Percentiles rank a stretch among this genome's conserved stretches.
These are phyloP conservation scores for Globisporangium canariense DNA, from an alignment of 352 stramenopile genomes.

Conservation along the genomic window DNA sequence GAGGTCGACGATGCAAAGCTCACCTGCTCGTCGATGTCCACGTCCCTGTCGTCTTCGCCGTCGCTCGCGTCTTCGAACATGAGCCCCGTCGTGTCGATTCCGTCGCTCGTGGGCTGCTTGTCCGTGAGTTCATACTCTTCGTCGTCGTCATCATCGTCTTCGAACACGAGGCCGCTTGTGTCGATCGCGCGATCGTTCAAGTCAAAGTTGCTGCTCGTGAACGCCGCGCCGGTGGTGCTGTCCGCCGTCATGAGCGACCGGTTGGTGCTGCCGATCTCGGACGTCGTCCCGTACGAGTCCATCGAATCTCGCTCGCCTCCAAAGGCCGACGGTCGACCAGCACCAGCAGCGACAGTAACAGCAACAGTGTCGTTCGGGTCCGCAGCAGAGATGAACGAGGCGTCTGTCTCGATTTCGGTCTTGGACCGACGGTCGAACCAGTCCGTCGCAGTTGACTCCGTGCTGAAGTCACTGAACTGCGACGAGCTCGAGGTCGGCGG, in stretches of 20 bases:
- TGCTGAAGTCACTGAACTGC: slow-evolving; percentile 33
- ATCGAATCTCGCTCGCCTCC: slow-evolving; percentile 4
- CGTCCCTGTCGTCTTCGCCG: slow-evolving; percentile 9
- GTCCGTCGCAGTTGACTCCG: slow-evolving; percentile 31
- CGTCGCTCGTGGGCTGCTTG: slow-evolving; percentile 10
- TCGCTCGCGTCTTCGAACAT: slow-evolving; percentile 4
- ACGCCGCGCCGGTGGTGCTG: slow-evolving; percentile 14
- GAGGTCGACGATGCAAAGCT: slow-evolving; percentile 10
- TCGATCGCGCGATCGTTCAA: not conserved
- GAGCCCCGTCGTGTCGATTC: slow-evolving; percentile 3
- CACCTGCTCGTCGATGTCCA: slow-evolving; percentile 14
- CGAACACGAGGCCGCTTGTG: slow-evolving; percentile 7
- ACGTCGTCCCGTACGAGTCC: slow-evolving; percentile 20
- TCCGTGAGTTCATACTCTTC: not conserved
- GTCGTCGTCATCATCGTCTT: slow-evolving; percentile 11
- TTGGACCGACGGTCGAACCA: slow-evolving; percentile 48
- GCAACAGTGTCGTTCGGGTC: not conserved
- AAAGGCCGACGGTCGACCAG: not conserved
- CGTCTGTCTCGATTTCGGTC: slow-evolving; percentile 32
- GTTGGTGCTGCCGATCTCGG: slow-evolving; percentile 4
- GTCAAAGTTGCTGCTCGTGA: slow-evolving; percentile 9
- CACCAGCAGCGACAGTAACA: not conserved
- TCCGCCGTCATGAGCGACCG: slow-evolving; percentile 13
- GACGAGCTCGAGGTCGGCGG: slow-evolving; percentile 44
- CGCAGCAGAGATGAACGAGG: slow-evolving; percentile 7